These are phyloP conservation scores for Penicillium angulare DNA, from an alignment of 495 filamentous ascomycete genomes.

Conservation along the genomic window DNA sequence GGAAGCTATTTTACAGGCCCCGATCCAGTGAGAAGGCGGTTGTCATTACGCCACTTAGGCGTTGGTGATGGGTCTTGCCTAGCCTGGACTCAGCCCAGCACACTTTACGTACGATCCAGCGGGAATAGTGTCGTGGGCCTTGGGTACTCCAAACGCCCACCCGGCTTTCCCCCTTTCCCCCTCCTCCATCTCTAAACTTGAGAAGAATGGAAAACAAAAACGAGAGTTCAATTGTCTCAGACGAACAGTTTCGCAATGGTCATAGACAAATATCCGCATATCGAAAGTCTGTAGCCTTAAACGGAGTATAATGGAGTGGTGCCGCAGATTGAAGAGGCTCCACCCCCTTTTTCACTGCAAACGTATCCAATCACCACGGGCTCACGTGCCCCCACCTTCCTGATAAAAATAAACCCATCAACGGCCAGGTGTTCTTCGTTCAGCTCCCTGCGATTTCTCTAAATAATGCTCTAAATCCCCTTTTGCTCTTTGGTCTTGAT, in stretches of 20 bases:
- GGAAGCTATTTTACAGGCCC: constrained; percentile 14
- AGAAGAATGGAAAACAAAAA: background rate
- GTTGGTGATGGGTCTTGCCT: constrained; percentile 8
- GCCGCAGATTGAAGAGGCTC: background rate
- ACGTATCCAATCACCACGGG: constrained; percentile 28
- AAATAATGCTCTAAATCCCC: constrained; percentile 5
- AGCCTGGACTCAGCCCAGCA: constrained; percentile 12
- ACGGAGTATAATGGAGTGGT: background rate
- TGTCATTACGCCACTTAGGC: constrained; percentile 7
- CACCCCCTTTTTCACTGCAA: constrained; percentile 32
- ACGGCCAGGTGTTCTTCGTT: constrained; percentile 34
- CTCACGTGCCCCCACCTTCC: constrained; percentile 31
- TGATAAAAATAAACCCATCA: constrained; percentile 35
- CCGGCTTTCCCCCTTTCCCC: background rate
- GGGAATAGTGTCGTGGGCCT: background rate
- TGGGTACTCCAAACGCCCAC: background rate
- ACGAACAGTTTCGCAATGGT: no score
- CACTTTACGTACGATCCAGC: background rate
- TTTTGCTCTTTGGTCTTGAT: constrained; percentile 5
- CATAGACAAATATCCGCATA: no score
- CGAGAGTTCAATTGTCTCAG: no score
- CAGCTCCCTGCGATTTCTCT: constrained; percentile 4
- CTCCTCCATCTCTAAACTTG: background rate
- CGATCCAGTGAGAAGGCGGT: constrained; percentile 14
- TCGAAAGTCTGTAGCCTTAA: background rate